Conservation (phyloP, 129 eudicot species). For the Arctium minus region DNA sequence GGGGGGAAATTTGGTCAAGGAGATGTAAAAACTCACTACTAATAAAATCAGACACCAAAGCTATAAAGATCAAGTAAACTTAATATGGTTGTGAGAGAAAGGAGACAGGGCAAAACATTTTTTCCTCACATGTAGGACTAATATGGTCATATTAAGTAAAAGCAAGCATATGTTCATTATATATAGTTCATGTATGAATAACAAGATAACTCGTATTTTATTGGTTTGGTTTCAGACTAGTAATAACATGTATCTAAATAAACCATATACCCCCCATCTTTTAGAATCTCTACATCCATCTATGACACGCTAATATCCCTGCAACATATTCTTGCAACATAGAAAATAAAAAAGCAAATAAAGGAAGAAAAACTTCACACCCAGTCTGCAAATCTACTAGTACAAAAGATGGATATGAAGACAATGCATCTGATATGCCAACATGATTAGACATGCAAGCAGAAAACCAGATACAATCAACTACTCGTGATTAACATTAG, state of each 20-base stretch:
- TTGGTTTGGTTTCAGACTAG: neutral
- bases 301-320: neutral
- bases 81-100: neutral
- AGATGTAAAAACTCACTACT: neutral
- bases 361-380: neutral
- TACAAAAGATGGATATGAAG: neutral
- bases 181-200: neutral
- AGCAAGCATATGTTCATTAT: neutral
- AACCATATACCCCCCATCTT: neutral
- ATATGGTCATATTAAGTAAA: neutral
- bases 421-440: neutral
- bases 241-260: neutral
- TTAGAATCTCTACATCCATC: neutral
- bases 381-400: slow-evolving; percentile 10
- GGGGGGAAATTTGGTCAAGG: neutral
- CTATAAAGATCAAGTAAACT: neutral
- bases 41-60: neutral
- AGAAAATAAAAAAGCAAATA: neutral
- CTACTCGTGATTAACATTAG: neutral
- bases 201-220: neutral
- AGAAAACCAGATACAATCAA: neutral
- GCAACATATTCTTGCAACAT: neutral
- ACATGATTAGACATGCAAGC: neutral
- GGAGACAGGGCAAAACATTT: neutral
- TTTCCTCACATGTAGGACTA: neutral